Base-by-base conservation (phyloP, 2,329 filamentous ascomycete genomes). In the Hortaea werneckii region DNA sequence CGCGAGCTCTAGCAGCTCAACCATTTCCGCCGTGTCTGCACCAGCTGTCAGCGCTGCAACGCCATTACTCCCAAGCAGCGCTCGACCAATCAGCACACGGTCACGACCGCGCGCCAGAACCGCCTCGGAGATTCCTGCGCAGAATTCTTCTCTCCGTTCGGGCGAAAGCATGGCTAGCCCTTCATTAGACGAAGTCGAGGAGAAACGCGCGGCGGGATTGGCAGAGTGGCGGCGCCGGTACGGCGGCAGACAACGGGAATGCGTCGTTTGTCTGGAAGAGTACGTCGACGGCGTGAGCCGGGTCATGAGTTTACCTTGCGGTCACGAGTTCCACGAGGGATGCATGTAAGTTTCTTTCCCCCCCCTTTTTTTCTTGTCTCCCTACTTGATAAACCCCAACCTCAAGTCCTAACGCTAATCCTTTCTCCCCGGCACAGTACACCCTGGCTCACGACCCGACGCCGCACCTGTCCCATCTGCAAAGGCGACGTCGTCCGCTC, bases 401-500 rank as follows among this genome's bases (percentile, higher is more conserved):
- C 20, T 4, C 20, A 20, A 20, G 20, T 20, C 20, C 20, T 20
- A 20, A 2, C 20, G 20, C 20, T 20, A 20, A 20, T 20, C 20
- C 20, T 4, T 20, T 20, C 32, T 2, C 32, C 32, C 4, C n/a
- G 2, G 2, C 32, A 35, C 32, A 95, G 88, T 62, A 96, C 92
- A 4, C 92, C 92, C 1, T 98, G 92, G 92, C 73, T 98, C 43
- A 95, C 90, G 0, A 96, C 89, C 11, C 82, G 90, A 41, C 84
- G 92, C 52, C 83, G 92, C 52, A 98, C 92, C n/a, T 98, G 92
- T 59, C 92, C 92, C 0, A 96, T 98, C 50, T 98, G 92, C 71
- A 98, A 98, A 70, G 88, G 89, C 41, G 92, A 98, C 62, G 92
- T 98, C 32, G 90, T 98, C 11, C 67, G 74, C 38, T 66, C 64